Conservation (phyloP, 129 eudicot species). For the Tagetes erecta region DNA sequence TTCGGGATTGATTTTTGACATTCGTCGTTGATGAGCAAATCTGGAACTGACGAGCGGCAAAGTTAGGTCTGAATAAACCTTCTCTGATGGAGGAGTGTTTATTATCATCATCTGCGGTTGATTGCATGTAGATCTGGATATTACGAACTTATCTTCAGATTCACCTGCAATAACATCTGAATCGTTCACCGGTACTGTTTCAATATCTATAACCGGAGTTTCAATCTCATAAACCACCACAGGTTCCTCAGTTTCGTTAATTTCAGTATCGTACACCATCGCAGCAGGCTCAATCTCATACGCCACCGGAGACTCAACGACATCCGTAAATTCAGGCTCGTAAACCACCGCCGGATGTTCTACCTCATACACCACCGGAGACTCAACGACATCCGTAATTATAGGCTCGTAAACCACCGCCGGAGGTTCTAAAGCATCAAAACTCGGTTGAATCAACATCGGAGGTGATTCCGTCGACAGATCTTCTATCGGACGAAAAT, state of each 20-base stretch:
- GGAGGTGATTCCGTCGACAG: conserved; percentile 23
- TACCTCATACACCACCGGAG: conserved; percentile 14
- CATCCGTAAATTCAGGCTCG: conserved; percentile 12
- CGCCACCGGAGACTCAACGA: not conserved
- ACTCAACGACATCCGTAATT: not conserved
- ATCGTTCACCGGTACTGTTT: conserved; percentile 36
- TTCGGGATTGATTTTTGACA: conserved; percentile 42
- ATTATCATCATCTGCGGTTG: conserved; percentile 20
- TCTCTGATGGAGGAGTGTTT: conserved; percentile 7
- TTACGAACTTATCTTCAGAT: conserved; percentile 28
- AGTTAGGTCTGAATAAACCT: conserved; percentile 9
- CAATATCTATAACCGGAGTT: conserved; percentile 29
- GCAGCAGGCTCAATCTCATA: conserved; percentile 10
- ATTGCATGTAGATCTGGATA: conserved; percentile 37
- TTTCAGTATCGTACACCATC: conserved; percentile 20
- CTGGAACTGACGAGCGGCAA: conserved; percentile 51
- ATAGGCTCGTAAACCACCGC: conserved; percentile 22
- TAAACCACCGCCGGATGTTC: conserved; percentile 16
- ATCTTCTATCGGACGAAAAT: conserved; percentile 28
- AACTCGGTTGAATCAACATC: conserved; percentile 19
- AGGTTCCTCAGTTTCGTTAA: not conserved
- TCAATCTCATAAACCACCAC: conserved; percentile 21
- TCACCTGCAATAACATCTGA: not conserved
- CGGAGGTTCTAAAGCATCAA: conserved; percentile 11
- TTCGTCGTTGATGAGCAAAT: conserved; percentile 48